These are phyloP conservation scores for Sambucus nigra DNA, from an alignment of 129 eudicot genomes.

Conservation along the genomic window DNA sequence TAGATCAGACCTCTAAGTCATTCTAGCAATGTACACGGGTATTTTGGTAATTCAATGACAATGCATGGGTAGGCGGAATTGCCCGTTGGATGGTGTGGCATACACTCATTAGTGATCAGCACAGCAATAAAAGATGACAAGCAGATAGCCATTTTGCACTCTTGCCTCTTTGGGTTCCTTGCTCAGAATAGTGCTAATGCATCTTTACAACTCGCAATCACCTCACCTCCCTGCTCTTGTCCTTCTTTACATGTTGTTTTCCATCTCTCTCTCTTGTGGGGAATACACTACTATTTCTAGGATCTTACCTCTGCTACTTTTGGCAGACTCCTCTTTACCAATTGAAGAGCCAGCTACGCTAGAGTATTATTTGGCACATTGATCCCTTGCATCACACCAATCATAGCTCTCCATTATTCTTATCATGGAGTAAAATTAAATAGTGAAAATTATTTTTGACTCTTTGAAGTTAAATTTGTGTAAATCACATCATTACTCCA, in stretches of 20 bases:
- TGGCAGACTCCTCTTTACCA: slow-evolving; percentile 11
- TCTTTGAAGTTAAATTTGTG: too few relatives aligned
- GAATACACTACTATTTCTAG: slow-evolving; percentile 11
- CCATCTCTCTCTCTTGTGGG: slow-evolving; percentile 20
- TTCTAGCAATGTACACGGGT: too few relatives aligned
- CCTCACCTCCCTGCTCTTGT: slow-evolving; percentile 21
- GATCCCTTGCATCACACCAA: slow-evolving; percentile 3
- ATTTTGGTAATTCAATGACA: too few relatives aligned
- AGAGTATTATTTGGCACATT: slow-evolving; percentile 8
- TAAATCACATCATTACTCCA: too few relatives aligned
- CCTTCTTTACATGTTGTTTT: slow-evolving; percentile 13
- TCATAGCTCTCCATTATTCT: background rate
- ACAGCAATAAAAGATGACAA: slow-evolving; percentile 9
- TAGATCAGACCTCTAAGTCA: too few relatives aligned
- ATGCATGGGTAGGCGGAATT: slow-evolving; percentile 8
- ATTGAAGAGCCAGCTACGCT: slow-evolving; percentile 9
- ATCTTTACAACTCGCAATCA: slow-evolving; percentile 18
- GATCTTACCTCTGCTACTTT: slow-evolving; percentile 12
- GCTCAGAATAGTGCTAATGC: slow-evolving; percentile 13
- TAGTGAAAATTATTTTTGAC: too few relatives aligned
- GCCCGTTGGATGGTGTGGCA: slow-evolving; percentile 15
- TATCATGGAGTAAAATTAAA: background rate
- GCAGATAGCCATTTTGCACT: slow-evolving; percentile 11
- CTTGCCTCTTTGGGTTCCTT: background rate
- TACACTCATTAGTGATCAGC: slow-evolving; percentile 11